Percentiles rank a stretch among this genome's conserved stretches.
Evolutionary conservation across 83 land plant genomes (phyloP).

Genomic region (Thuja plicata): DNA sequence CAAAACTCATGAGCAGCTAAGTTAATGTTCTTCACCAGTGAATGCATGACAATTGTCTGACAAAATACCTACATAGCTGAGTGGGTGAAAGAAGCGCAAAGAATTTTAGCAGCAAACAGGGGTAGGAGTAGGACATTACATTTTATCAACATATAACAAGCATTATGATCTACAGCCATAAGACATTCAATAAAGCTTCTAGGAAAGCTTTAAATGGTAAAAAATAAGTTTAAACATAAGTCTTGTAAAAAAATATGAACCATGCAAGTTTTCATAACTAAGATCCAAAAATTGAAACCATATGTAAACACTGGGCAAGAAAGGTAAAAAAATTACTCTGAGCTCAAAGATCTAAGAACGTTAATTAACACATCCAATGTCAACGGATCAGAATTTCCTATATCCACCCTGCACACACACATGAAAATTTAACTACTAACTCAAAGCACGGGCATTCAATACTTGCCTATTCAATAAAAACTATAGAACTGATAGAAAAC

Average conservation of each 20-base stretch:
- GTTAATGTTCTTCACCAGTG: too few relatives aligned
- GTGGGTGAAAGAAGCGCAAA: too few relatives aligned
- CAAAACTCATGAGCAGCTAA: too few relatives aligned
- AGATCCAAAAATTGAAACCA: not conserved
- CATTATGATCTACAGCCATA: not conserved
- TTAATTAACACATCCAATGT: slow-evolving; percentile 63
- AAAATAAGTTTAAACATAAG: not conserved
- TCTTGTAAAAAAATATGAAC: not conserved
- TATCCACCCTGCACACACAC: slow-evolving; percentile 55
- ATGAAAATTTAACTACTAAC: not conserved
- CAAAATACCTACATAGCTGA: too few relatives aligned
- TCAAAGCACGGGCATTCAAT: not conserved
- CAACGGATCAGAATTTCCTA: slow-evolving; percentile 61
- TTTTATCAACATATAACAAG: not conserved
- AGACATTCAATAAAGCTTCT: not conserved
- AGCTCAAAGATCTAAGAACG: slow-evolving; percentile 52
- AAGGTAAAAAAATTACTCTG: slow-evolving; percentile 42
- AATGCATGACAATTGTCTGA: too few relatives aligned
- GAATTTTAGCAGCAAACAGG: too few relatives aligned
- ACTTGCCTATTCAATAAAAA: not conserved
- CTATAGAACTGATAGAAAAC: not conserved
- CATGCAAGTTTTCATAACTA: not conserved
- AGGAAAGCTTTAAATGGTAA: not conserved
- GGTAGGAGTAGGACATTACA: too few relatives aligned
- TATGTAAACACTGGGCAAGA: not conserved